Evolutionary conservation across 2,329 filamentous ascomycete genomes (phyloP).

Genomic region (Monosporascus sp.): DNA sequence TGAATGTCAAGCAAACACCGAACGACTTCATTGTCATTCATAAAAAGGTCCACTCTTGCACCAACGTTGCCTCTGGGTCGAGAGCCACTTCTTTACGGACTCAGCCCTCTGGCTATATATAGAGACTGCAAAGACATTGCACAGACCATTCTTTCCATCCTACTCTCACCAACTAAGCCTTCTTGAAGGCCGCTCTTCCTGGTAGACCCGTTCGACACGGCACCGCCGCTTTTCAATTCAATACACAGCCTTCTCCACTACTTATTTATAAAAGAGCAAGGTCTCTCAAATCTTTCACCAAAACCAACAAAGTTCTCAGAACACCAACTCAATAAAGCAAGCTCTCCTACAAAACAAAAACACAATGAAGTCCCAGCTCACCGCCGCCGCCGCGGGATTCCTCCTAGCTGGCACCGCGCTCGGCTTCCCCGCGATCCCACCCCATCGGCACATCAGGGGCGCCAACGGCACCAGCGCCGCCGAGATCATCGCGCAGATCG

Average conservation of each 20-base stretch:
- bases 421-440: conserved; percentile 14
- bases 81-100: not conserved
- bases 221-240: not conserved
- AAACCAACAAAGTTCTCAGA: conserved; percentile 10
- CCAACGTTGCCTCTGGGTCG: too few species aligned
- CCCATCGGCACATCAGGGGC: not conserved
- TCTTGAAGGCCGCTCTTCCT: too few species aligned
- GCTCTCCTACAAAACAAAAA: not conserved
- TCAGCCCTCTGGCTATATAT: not conserved
- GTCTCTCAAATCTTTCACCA: not conserved
- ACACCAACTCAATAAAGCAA: conserved; percentile 1
- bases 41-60: too few species aligned
- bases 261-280: not conserved
- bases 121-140: not conserved
- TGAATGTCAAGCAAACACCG: too few species aligned
- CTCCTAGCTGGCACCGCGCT: conserved; percentile 21
- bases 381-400: conserved; percentile 18
- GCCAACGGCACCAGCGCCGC: conserved; percentile 19
- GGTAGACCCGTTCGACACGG: not conserved
- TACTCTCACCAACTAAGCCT: not conserved
- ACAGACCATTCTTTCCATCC: not conserved
- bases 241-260: not conserved
- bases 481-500: conserved; percentile 46
- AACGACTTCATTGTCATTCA: too few species aligned
- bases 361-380: conserved; percentile 24